These are phyloP conservation scores for Cordyceps farinosa DNA, from an alignment of 2,329 filamentous ascomycete species.

Conservation along the genomic window DNA sequence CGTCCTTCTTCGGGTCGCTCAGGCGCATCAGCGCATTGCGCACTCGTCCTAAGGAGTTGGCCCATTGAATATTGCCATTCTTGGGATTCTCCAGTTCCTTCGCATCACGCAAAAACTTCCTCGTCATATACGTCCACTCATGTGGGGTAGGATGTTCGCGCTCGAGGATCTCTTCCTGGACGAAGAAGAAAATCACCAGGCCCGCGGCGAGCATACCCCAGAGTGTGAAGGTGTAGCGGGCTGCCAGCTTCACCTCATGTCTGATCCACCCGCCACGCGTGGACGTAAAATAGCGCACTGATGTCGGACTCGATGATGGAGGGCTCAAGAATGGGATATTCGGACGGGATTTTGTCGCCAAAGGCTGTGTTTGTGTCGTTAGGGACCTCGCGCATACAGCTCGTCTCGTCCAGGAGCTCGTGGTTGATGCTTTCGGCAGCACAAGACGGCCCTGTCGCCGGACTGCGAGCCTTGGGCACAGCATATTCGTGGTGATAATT, in stretches of 20 bases:
- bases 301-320: slow-evolving; percentile 46
- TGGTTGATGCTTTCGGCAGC: slow-evolving; percentile 20
- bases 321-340: slow-evolving; percentile 48
- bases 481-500: neutral
- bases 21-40: slow-evolving; percentile 60
- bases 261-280: slow-evolving; percentile 68
- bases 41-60: slow-evolving; percentile 58
- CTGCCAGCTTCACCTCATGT: slow-evolving; percentile 64
- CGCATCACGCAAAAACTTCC: slow-evolving; percentile 64
- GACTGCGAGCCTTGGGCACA: slow-evolving; percentile 40
- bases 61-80: slow-evolving; percentile 61
- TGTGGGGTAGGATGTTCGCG: slow-evolving; percentile 73
- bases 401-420: neutral
- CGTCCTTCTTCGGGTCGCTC: slow-evolving; percentile 67
- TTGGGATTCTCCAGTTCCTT: slow-evolving; percentile 55
- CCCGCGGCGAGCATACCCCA: slow-evolving; percentile 62
- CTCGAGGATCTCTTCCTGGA: slow-evolving; percentile 73
- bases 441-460: slow-evolving; percentile 29
- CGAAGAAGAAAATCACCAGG: slow-evolving; percentile 58
- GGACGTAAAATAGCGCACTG: slow-evolving; percentile 74
- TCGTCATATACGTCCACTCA: slow-evolving; percentile 73
- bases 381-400: slow-evolving; percentile 26
- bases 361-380: slow-evolving; percentile 28
- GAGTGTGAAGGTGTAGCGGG: slow-evolving; percentile 63
- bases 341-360: slow-evolving; percentile 31